These are phyloP conservation scores for Heterobasidion parviporum DNA, from an alignment of 1,284 basidiomycete genomes.

Conservation along the genomic window DNA sequence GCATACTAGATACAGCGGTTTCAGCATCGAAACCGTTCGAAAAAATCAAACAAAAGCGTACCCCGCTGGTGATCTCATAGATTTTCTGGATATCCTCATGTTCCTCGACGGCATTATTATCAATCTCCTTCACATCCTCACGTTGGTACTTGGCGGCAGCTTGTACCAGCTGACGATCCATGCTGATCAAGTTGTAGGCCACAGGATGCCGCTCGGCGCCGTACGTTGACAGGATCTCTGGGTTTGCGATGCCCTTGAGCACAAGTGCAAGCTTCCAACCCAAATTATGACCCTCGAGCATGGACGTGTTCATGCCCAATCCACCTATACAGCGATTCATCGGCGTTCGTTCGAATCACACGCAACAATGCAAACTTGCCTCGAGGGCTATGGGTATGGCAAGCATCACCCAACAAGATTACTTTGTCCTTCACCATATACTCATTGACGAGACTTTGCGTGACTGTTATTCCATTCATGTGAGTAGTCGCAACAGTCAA, in stretches of 20 bases:
- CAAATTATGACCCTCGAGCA: slow-evolving; percentile 8
- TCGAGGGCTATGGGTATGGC: slow-evolving; percentile 9
- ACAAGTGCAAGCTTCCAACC: slow-evolving; percentile 10
- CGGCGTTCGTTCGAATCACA: neutral
- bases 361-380: neutral
- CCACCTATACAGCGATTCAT: neutral
- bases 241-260: slow-evolving; percentile 3
- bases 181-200: slow-evolving; percentile 4
- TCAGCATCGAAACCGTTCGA: neutral
- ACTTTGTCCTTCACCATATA: slow-evolving; percentile 4
- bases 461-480: neutral
- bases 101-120: too few relatives aligned
- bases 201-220: slow-evolving; percentile 6
- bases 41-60: neutral
- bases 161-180: slow-evolving; percentile 7
- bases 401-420: slow-evolving; percentile 9
- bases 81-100: too few relatives aligned
- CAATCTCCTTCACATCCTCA: too few relatives aligned
- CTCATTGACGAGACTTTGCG: slow-evolving; percentile 6
- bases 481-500: too few relatives aligned
- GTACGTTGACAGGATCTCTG: slow-evolving; percentile 6
- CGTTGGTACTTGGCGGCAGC: slow-evolving; percentile 3
- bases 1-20: slow-evolving; percentile 3
- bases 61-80: neutral
- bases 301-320: slow-evolving; percentile 7